phyloP scores from a whole-genome alignment of 2,329 filamentous ascomycete genomes.

The Colletotrichum neosansevieriae region DNA sequence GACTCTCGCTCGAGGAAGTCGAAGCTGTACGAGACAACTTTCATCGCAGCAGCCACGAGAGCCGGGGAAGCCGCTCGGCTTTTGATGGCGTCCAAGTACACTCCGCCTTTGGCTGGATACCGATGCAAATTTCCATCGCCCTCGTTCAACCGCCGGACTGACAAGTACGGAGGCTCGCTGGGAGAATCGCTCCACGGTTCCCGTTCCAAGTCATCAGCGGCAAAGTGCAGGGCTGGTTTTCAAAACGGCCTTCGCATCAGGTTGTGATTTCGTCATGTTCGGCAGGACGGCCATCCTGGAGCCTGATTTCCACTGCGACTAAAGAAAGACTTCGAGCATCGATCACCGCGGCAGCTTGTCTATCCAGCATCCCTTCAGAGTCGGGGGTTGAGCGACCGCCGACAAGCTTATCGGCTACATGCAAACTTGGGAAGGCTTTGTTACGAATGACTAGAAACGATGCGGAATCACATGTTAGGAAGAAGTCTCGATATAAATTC shows the following conservation, averaged over 20 bases:
- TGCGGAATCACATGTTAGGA: background rate
- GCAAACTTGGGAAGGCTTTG: background rate
- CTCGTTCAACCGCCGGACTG: background rate
- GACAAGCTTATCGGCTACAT: background rate
- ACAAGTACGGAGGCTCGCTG: constrained; percentile 46
- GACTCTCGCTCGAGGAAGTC: too few species aligned
- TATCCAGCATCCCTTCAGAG: background rate
- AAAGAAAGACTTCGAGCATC: background rate
- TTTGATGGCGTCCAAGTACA: too few species aligned
- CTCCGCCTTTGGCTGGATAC: too few species aligned
- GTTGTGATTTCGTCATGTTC: background rate
- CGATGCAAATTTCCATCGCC: background rate
- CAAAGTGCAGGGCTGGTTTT: background rate
- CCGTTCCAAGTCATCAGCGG: background rate
- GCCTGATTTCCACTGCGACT: background rate
- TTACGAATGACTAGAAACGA: background rate
- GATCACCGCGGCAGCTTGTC: background rate
- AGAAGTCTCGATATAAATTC: background rate
- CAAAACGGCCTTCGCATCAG: background rate
- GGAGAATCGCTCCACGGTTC: constrained; percentile 62
- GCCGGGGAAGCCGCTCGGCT: too few species aligned
- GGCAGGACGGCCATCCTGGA: background rate
- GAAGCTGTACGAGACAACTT: too few species aligned
- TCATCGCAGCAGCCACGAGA: too few species aligned
- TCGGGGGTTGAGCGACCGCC: background rate